Base-by-base conservation (phyloP, 331 rosid species). In the Prunus yedoensis region DNA sequence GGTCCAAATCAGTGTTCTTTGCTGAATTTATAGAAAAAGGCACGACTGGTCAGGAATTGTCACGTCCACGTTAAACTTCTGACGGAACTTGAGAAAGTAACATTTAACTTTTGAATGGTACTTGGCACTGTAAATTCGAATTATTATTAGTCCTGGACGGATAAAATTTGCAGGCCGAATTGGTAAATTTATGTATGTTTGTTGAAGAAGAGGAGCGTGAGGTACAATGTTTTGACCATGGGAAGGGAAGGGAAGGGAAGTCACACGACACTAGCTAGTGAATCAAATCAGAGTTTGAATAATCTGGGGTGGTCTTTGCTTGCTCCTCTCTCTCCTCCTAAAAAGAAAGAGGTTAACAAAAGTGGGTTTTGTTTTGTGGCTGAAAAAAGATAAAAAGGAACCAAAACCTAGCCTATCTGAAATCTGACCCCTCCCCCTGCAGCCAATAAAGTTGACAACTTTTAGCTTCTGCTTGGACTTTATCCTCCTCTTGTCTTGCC, bases 321-420 rank as follows among this genome's bases (percentile, higher is more conserved):
- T 27, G 28, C 28, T 27, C 28, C 28, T 27, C 28, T 27, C 28
- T 27, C 28, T 27, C 28, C 28, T 27, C 28, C 11, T 45, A 45
- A 10, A 45, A 45, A 45, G 11, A 11, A 45, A 9, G 49, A 45
- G 62, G 43, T 46, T 45, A 1, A 17, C 25, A 52, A 77, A 73
- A 77, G 65, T 68, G 23, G 63, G 60, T 43, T 73, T 74, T 82
- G 82, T 77, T 77, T 68, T 63, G 23, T 77, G 57, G 52, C 67
- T 54, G 56, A 10, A 77, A 72, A 71, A 58, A 30, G 30, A n/a
- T 57, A 45, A 54, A 27, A 60, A 9, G 23, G 20, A 4, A 27
- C 25, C 8, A 12, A 27, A 23, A 10, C 30, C 72, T n/a, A n/a
- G 28, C 70, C 69, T 65, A 18, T 81, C 75, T 59, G 27, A 70